Percentiles rank a stretch among this genome's conserved stretches.
These are phyloP conservation scores for Botrytis squamosa DNA, from an alignment of 2,329 filamentous ascomycete species.

Conservation along the genomic window DNA sequence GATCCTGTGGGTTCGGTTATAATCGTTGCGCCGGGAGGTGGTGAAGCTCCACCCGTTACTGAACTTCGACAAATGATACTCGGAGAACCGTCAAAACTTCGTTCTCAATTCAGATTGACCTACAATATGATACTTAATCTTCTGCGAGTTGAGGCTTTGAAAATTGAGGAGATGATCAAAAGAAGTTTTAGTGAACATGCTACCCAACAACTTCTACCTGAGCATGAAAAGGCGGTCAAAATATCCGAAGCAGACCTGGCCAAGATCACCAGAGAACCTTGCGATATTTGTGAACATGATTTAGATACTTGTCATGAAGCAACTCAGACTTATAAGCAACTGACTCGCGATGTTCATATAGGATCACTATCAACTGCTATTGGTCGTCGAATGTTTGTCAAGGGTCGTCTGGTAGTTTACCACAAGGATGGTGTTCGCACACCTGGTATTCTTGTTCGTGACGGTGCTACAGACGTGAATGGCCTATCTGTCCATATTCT, in stretches of 20 bases:
- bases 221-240: constrained; percentile 93
- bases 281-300: constrained; percentile 75
- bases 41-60: constrained; percentile 83
- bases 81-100: constrained; percentile 89
- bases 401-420: constrained; percentile 78
- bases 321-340: constrained; percentile 72
- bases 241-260: constrained; percentile 87
- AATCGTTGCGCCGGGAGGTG: constrained; percentile 76
- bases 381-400: constrained; percentile 74
- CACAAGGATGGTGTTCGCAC: constrained; percentile 81
- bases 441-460: constrained; percentile 74
- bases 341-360: constrained; percentile 79
- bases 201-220: constrained; percentile 87
- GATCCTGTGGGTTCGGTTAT: constrained; percentile 94
- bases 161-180: constrained; percentile 99
- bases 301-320: constrained; percentile 80
- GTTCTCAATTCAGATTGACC: constrained; percentile 93
- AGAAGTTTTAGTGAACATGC: constrained; percentile 98
- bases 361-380: constrained; percentile 76
- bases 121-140: constrained; percentile 99
- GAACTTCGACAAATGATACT: constrained; percentile 92
- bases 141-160: constrained; percentile 89
- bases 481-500: constrained; percentile 73
- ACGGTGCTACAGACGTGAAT: constrained; percentile 65
- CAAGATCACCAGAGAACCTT: constrained; percentile 84